A percentile compares a stretch with the other conserved stretches of the same genome.
Evolutionary conservation across 1,139 yeast genomes (phyloP).

Genomic region (Yamadazyma dushanensis): DNA sequence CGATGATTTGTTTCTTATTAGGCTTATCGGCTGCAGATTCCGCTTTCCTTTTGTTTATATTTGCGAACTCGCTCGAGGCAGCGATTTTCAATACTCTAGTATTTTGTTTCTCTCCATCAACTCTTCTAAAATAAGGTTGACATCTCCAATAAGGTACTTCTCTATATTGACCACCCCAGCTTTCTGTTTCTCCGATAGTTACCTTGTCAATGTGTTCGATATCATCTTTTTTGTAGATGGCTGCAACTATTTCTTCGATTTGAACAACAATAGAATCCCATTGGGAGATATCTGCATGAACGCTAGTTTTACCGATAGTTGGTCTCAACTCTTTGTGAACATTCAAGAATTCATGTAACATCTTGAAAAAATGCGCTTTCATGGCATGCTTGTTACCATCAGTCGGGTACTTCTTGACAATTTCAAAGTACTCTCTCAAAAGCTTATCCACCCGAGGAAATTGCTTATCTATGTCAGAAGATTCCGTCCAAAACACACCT

Average conservation of each 20-base stretch:
- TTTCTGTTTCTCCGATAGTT: conserved; percentile 52
- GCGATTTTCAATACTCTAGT: conserved; percentile 43
- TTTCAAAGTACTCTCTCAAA: conserved; percentile 84
- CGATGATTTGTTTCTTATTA: not conserved
- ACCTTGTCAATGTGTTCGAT: conserved; percentile 52
- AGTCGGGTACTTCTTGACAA: conserved; percentile 57
- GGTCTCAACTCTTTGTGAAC: conserved; percentile 77
- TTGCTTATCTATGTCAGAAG: conserved; percentile 57
- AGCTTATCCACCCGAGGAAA: conserved; percentile 86
- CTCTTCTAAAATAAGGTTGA: conserved; percentile 91
- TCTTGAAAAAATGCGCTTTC: conserved; percentile 91
- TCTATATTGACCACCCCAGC: conserved; percentile 82
- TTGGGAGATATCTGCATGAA: conserved; percentile 47
- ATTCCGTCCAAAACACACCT: conserved; percentile 72
- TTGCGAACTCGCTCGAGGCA: conserved; percentile 22
- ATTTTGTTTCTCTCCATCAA: conserved; percentile 62
- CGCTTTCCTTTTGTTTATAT: conserved; percentile 9
- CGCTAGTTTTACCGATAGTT: conserved; percentile 59
- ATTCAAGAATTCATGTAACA: conserved; percentile 75
- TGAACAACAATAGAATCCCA: conserved; percentile 70
- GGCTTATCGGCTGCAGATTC: conserved; percentile 4
- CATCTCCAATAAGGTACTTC: conserved; percentile 95
- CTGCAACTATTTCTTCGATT: conserved; percentile 65
- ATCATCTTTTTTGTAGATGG: conserved; percentile 47
- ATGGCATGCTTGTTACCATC: conserved; percentile 78